Evolutionary conservation across 306 rosid genomes (phyloP).

Genomic region (Abrus pulchellus): DNA sequence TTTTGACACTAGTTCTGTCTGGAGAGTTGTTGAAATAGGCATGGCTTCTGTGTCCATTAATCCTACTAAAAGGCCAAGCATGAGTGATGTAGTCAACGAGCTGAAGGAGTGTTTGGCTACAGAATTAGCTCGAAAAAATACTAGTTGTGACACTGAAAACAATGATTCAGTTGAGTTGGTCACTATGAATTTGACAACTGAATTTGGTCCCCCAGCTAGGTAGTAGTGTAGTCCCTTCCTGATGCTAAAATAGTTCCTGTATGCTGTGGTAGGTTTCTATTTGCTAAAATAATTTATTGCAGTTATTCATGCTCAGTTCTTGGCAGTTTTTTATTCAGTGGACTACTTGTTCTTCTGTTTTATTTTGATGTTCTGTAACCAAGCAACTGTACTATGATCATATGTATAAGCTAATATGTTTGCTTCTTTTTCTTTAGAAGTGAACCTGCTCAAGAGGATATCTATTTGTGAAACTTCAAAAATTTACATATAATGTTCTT

Average conservation of each 20-base stretch:
- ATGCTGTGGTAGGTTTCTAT: constrained; percentile 32
- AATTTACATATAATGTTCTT: not conserved
- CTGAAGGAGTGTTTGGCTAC: constrained; percentile 57
- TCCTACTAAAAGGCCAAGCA: constrained; percentile 58
- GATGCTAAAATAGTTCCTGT: constrained; percentile 1
- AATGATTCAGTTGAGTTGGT: constrained; percentile 18
- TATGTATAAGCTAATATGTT: not conserved
- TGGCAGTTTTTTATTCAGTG: not conserved
- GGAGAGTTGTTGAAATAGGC: constrained; percentile 64
- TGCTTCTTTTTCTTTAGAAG: not conserved
- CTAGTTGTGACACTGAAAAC: not conserved
- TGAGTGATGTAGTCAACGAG: constrained; percentile 58
- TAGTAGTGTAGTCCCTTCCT: constrained; percentile 6
- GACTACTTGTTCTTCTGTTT: not conserved
- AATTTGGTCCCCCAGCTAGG: constrained; percentile 42
- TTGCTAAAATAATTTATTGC: not conserved
- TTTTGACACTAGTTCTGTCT: constrained; percentile 43
- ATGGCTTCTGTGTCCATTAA: constrained; percentile 54
- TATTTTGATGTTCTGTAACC: not conserved
- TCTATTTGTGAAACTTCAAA: not conserved
- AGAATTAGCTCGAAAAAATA: constrained; percentile 37
- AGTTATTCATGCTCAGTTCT: not conserved
- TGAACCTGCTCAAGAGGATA: not conserved
- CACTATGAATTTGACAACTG: constrained; percentile 23
- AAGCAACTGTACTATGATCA: constrained; percentile 19